Conservation (phyloP, 305 asterid genomes). For the Coffea humblotiana region DNA sequence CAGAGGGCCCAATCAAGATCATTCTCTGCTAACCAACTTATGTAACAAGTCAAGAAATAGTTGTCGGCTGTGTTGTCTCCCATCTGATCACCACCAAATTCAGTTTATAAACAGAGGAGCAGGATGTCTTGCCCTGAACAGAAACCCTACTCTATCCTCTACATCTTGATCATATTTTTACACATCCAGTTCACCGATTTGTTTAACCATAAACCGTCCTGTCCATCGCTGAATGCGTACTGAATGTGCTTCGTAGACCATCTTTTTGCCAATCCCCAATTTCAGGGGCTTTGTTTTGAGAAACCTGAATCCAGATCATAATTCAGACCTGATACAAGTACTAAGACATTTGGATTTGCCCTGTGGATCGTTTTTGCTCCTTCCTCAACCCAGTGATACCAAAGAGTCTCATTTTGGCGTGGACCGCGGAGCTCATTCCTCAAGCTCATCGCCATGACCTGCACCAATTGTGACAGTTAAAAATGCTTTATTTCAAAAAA, state of each 20-base stretch:
- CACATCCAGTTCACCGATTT: conserved; percentile 36
- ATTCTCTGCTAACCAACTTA: conserved; percentile 39
- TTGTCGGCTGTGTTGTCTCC: conserved; percentile 33
- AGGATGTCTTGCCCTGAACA: conserved; percentile 35
- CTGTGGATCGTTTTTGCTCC: conserved; percentile 51
- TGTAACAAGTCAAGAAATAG: conserved; percentile 40
- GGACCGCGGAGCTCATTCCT: conserved; percentile 74
- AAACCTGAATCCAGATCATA: conserved; percentile 42
- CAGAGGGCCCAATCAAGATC: conserved; percentile 72
- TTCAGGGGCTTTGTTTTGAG: conserved; percentile 36
- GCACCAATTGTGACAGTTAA: background rate
- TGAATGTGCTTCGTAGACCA: conserved; percentile 63
- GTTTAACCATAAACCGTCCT: conserved; percentile 19
- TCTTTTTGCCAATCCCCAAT: conserved; percentile 31
- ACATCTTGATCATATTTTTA: conserved; percentile 26
- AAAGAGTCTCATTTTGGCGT: conserved; percentile 35
- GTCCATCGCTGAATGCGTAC: conserved; percentile 42
- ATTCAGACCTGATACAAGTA: conserved; percentile 53
- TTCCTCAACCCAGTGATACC: conserved; percentile 42
- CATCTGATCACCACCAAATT: conserved; percentile 54
- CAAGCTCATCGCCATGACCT: conserved; percentile 67
- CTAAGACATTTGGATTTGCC: conserved; percentile 44
- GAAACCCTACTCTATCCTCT: conserved; percentile 34
- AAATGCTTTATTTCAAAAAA: background rate
- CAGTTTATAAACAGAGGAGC: conserved; percentile 62